Conservation (phyloP, 2,329 filamentous ascomycete species). For the Arthrobotrys iridis region DNA sequence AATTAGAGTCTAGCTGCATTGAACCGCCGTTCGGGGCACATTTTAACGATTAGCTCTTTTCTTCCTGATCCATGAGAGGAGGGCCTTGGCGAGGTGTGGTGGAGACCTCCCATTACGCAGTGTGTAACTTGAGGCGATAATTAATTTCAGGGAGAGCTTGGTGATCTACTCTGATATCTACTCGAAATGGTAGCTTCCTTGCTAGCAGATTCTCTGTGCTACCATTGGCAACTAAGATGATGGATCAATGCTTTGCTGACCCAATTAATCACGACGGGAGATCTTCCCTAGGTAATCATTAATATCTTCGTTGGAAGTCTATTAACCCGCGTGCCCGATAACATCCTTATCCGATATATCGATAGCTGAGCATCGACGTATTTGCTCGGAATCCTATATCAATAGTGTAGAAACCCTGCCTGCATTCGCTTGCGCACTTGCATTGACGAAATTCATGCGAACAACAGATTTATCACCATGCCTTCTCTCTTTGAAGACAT, state of each 20-base stretch:
- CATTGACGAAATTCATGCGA: slow-evolving; percentile 17
- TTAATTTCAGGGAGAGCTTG: not conserved
- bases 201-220: slow-evolving; percentile 24
- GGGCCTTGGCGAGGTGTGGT: slow-evolving; percentile 39
- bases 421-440: not conserved
- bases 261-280: slow-evolving; percentile 9
- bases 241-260: not conserved
- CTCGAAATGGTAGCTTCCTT: slow-evolving; percentile 11
- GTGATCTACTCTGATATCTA: slow-evolving; percentile 19
- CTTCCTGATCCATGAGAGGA: slow-evolving; percentile 25
- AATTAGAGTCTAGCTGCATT: slow-evolving; percentile 8
- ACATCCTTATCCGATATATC: no score
- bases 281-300: slow-evolving; percentile 9
- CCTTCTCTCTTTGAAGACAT: not conserved
- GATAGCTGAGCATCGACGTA: no score
- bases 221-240: slow-evolving; percentile 36
- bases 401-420: slow-evolving; percentile 9
- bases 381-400: not conserved
- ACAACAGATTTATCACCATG: not conserved
- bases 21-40: not conserved
- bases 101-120: not conserved
- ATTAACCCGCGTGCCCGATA: not conserved
- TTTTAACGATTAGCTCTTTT: slow-evolving; percentile 3
- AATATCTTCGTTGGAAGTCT: not conserved
- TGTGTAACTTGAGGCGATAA: not conserved